phyloP scores from a whole-genome alignment of 1,284 basidiomycete genomes.

The Rhodotorula sp. region DNA sequence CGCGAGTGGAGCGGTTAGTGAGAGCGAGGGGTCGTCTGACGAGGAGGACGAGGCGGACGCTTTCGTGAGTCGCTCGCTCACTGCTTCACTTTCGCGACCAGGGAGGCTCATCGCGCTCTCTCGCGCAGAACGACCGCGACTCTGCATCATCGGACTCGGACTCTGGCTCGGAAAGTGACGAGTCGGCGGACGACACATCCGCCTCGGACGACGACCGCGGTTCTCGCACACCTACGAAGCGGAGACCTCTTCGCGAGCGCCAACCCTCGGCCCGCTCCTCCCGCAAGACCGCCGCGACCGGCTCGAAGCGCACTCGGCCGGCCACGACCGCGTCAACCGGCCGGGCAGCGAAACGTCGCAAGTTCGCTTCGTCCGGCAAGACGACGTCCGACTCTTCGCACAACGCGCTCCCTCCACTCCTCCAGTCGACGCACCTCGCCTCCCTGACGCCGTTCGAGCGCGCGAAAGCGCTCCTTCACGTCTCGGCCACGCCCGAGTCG shows the following conservation, averaged over 20 bases:
- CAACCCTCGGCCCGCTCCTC: conserved; percentile 9
- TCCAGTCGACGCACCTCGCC: conserved; percentile 17
- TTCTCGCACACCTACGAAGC: conserved; percentile 12
- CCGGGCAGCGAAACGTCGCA: conserved; percentile 10
- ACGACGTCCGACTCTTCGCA: not conserved
- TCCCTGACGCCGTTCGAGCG: conserved; percentile 38
- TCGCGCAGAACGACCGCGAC: not conserved
- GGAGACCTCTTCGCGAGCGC: not conserved
- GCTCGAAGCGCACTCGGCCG: conserved; percentile 1
- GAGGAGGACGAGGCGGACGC: conserved; percentile 16
- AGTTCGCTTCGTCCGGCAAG: not conserved
- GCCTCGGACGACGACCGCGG: not conserved
- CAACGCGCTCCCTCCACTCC: conserved; percentile 32
- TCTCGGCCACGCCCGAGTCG: conserved; percentile 84
- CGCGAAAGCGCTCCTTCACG: conserved; percentile 66
- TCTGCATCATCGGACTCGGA: conserved; percentile 7
- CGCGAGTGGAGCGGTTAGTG: conserved; percentile 2
- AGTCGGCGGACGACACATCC: not conserved
- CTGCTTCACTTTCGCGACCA: too few relatives aligned
- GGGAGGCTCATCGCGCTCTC: not conserved
- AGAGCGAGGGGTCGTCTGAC: not conserved
- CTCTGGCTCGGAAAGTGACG: not conserved
- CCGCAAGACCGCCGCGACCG: not conserved
- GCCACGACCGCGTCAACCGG: not conserved
- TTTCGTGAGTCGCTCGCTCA: conserved; percentile 20